Conservation (phyloP, 2,329 filamentous ascomycete species). For the Fusarium sp. region DNA sequence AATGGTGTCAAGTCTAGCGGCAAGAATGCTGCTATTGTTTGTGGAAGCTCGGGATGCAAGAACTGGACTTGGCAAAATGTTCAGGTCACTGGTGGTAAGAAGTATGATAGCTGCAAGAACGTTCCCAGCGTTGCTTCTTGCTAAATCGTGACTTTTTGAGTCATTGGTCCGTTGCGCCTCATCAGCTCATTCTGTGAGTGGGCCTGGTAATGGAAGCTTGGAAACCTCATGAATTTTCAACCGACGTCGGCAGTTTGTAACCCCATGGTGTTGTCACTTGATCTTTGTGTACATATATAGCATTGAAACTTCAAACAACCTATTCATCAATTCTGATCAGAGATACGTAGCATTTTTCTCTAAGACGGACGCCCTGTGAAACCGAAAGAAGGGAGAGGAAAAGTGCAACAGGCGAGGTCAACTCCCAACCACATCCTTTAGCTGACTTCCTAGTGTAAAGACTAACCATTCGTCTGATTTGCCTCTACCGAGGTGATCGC, state of each 20-base stretch:
- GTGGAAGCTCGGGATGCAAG: constrained; percentile 53
- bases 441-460: background rate
- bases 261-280: background rate
- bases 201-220: background rate
- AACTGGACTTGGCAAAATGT: constrained; percentile 62
- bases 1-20: constrained; percentile 46
- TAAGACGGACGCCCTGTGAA: background rate
- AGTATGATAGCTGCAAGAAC: constrained; percentile 41
- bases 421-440: too few relatives aligned
- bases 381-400: background rate
- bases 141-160: background rate
- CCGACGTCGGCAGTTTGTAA: accelerated
- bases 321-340: background rate
- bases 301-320: background rate
- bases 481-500: accelerated
- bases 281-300: background rate
- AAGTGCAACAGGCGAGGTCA: background rate
- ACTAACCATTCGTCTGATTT: background rate
- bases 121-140: constrained; percentile 40
- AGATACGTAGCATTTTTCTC: accelerated
- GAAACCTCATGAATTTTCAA: accelerated
- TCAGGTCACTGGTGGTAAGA: constrained; percentile 59
- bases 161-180: accelerated
- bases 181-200: background rate
- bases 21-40: constrained; percentile 61